phyloP scores from a whole-genome alignment of 805 yeast species.

The Kockiozyma suomiensis region DNA sequence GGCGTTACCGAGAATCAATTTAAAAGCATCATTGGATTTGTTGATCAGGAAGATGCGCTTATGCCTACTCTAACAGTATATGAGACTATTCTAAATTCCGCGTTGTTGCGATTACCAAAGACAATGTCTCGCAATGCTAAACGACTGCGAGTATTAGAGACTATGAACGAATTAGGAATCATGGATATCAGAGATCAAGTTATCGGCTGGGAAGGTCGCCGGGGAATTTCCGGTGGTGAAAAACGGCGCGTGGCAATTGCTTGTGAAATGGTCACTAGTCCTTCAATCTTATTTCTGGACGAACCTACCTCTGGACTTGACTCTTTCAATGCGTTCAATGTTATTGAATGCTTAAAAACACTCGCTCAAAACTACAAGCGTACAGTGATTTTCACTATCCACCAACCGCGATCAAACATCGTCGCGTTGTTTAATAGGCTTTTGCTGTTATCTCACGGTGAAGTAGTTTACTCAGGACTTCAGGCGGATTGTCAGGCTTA shows the following conservation, averaged over 20 bases:
- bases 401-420: constrained; percentile 95
- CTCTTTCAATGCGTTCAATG: constrained; percentile 89
- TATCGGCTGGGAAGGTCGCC: constrained; percentile 83
- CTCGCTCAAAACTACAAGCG: constrained; percentile 79
- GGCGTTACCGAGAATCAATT: constrained; percentile 48
- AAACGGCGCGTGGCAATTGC: constrained; percentile 91
- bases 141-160: constrained; percentile 77
- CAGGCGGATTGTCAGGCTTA: constrained; percentile 73
- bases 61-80: constrained; percentile 93
- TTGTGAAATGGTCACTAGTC: constrained; percentile 88
- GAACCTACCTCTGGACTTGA: constrained; percentile 97
- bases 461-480: constrained; percentile 84
- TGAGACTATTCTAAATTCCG: constrained; percentile 92
- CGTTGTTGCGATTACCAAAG: constrained; percentile 81
- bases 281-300: constrained; percentile 78
- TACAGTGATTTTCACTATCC: constrained; percentile 90
- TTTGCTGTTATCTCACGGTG: constrained; percentile 79
- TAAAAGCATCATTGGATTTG: constrained; percentile 81
- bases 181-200: constrained; percentile 78
- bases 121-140: constrained; percentile 74
- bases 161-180: constrained; percentile 82
- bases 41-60: constrained; percentile 90
- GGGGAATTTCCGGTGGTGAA: constrained; percentile 95
- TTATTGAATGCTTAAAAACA: constrained; percentile 78
- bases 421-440: constrained; percentile 87